These are phyloP conservation scores for Candida suzukii DNA, from an alignment of 805 yeast species.

Conservation along the genomic window DNA sequence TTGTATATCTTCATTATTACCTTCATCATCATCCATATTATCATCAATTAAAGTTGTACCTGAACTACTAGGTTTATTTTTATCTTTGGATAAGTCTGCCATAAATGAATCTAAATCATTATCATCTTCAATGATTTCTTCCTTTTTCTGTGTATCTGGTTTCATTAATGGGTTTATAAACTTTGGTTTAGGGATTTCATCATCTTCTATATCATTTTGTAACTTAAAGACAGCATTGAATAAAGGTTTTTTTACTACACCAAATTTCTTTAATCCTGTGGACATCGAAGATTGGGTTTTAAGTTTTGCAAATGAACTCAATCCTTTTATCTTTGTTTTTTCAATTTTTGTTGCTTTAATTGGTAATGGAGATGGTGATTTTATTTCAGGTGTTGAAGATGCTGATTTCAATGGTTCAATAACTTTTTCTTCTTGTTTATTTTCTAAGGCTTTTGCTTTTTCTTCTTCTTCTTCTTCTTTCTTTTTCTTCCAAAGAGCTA, in stretches of 20 bases:
- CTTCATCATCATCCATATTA: not conserved
- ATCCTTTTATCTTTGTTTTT: slow-evolving; percentile 4
- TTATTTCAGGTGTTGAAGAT: not conserved
- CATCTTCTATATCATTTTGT: not conserved
- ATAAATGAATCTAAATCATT: slow-evolving; percentile 16
- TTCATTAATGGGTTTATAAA: no score
- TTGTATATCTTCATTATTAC: not conserved
- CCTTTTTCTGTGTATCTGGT: not conserved
- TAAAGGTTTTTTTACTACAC: not conserved
- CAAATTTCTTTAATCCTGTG: not conserved
- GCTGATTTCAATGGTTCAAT: not conserved
- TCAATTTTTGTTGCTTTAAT: slow-evolving; percentile 2
- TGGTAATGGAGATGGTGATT: not conserved
- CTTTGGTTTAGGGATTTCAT: no score
- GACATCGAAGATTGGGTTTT: not conserved
- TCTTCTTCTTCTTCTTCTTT: slow-evolving; percentile 28
- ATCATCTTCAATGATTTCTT: slow-evolving; percentile 7
- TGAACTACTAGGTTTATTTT: not conserved
- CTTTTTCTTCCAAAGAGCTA: slow-evolving; percentile 56
- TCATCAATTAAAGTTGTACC: slow-evolving; percentile 3
- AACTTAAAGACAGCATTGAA: not conserved
- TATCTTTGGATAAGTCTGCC: slow-evolving; percentile 4
- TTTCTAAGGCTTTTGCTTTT: not conserved
- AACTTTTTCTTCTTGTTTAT: no score
- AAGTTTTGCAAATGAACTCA: slow-evolving; percentile 1